Evolutionary conservation across 1,284 basidiomycete species (phyloP).

Genomic region (Pulchroboletus neoregius): DNA sequence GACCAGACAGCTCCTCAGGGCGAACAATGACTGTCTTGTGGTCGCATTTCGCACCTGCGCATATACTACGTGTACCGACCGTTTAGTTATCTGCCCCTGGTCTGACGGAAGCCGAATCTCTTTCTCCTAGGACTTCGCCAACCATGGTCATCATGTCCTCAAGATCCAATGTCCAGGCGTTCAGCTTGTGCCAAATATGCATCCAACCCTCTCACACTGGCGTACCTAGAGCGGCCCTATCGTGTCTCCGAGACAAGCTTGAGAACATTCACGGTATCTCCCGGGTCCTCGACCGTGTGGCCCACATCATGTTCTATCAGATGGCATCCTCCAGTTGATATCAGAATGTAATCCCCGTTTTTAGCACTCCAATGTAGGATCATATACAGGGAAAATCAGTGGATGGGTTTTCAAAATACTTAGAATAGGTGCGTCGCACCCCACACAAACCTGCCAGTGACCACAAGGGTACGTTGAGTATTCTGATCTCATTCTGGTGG

Average conservation of each 20-base stretch:
- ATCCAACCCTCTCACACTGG: not conserved
- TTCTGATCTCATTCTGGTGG: not conserved
- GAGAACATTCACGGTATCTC: not conserved
- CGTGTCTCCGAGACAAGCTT: not conserved
- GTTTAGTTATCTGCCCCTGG: no score
- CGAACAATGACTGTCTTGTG: no score
- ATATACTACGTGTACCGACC: no score
- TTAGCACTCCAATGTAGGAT: no score
- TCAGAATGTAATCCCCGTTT: not conserved
- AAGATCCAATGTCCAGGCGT: not conserved
- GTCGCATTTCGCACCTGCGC: no score
- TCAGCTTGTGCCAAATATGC: not conserved
- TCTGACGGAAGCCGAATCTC: no score
- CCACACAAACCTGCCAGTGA: not conserved
- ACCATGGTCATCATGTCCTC: not conserved
- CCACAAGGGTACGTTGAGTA: not conserved
- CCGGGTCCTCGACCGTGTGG: not conserved
- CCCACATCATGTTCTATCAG: not conserved
- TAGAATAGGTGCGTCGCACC: not conserved
- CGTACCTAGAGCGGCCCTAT: not conserved
- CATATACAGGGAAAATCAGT: not conserved
- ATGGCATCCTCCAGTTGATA: not conserved
- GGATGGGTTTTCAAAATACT: not conserved
- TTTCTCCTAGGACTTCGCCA: no score
- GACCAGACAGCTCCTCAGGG: no score